Conservation (phyloP, 306 rosid genomes). For the Ormosia semicastrata region DNA sequence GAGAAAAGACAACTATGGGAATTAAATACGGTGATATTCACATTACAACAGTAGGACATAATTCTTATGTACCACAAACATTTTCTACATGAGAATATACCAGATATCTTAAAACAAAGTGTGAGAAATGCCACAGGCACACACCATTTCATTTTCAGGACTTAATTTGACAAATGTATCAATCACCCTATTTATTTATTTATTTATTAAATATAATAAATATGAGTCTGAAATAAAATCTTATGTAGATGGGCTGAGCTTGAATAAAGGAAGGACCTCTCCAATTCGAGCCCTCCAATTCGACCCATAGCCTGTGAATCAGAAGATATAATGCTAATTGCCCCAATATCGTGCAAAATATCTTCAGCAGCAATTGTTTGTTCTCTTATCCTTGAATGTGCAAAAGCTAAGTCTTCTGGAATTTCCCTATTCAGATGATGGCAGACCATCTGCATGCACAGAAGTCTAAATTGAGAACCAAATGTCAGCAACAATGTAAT, state of each 20-base stretch:
- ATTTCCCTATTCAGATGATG: constrained; percentile 82
- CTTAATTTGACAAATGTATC: neutral
- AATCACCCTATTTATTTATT: neutral
- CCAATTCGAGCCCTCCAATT: constrained; percentile 97
- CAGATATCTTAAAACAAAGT: neutral
- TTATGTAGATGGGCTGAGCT: neutral
- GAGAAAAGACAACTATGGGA: neutral
- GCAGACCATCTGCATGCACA: constrained; percentile 81
- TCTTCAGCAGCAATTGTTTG: constrained; percentile 98
- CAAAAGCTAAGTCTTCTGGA: constrained; percentile 83
- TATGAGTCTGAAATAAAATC: neutral
- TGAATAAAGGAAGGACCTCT: constrained; percentile 61
- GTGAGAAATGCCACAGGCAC: constrained; percentile 4
- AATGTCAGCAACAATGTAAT: neutral
- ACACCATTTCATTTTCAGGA: neutral
- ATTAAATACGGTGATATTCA: neutral
- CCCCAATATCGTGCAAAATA: constrained; percentile 96
- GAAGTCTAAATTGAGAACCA: constrained; percentile 24
- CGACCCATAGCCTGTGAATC: constrained; percentile 99
- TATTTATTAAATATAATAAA: neutral
- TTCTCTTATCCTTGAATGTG: constrained; percentile 87
- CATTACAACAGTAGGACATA: neutral
- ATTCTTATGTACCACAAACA: neutral
- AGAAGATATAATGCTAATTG: constrained; percentile 89
- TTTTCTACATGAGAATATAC: neutral